These are phyloP conservation scores for Leccinum ochraceum DNA, from an alignment of 768 basidiomycete species.

Conservation along the genomic window DNA sequence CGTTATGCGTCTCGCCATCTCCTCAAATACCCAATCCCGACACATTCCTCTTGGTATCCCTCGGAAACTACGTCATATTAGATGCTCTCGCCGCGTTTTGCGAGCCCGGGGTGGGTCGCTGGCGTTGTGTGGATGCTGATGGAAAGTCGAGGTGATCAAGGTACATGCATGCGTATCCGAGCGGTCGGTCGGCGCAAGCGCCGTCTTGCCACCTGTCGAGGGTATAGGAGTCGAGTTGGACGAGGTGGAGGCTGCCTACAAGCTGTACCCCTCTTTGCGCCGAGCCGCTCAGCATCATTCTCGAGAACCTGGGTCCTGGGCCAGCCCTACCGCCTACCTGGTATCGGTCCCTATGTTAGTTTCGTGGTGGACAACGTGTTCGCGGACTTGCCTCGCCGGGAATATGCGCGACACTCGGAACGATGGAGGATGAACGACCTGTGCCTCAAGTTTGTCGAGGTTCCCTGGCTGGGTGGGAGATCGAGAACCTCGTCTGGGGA, in stretches of 20 bases:
- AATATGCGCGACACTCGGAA: conserved; percentile 73
- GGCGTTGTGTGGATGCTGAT: conserved; percentile 85
- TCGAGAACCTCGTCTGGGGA: conserved; percentile 66
- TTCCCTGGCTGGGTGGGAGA: conserved; percentile 73
- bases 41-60: conserved; percentile 78
- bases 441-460: conserved; percentile 81
- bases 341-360: conserved; percentile 77
- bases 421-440: conserved; percentile 87
- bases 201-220: conserved; percentile 53
- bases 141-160: conserved; percentile 75
- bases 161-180: conserved; percentile 50
- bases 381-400: conserved; percentile 69
- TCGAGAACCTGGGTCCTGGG: conserved; percentile 62
- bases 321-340: conserved; percentile 55
- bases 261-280: conserved; percentile 71
- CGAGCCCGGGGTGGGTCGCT: conserved; percentile 66
- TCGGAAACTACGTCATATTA: conserved; percentile 76
- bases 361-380: conserved; percentile 93
- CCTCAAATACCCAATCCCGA: conserved; percentile 76
- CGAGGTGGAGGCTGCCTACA: conserved; percentile 77
- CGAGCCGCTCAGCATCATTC: conserved; percentile 71
- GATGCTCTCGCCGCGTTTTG: conserved; percentile 83
- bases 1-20: conserved; percentile 75
- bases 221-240: conserved; percentile 88
- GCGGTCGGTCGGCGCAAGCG: conserved; percentile 27